phyloP scores from a whole-genome alignment of 176 grass and related monocot species.

The Rhynchospora tenuis region DNA sequence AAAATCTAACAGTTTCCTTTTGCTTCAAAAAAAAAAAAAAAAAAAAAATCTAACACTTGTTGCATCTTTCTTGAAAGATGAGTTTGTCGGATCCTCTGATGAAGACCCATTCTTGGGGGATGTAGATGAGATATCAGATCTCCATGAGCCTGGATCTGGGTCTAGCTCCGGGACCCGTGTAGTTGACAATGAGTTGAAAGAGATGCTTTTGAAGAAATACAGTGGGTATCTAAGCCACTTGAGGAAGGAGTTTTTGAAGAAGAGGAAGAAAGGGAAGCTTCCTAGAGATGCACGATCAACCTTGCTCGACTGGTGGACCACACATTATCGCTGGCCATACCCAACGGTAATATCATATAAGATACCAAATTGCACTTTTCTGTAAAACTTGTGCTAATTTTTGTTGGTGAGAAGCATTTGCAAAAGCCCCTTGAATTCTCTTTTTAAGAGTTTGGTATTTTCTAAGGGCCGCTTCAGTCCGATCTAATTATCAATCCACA shows the following conservation, averaged over 20 bases:
- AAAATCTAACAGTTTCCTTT: neutral
- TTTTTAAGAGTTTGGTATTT: neutral
- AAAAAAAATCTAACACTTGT: too few relatives aligned
- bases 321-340: conserved; percentile 89
- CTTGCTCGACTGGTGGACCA: conserved; percentile 83
- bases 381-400: neutral
- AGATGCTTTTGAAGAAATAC: conserved; percentile 98
- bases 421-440: too few relatives aligned
- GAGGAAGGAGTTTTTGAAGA: conserved; percentile 85
- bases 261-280: conserved; percentile 92
- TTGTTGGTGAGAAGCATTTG: neutral
- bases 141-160: conserved; percentile 15
- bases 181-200: conserved; percentile 78
- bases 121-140: conserved; percentile 22
- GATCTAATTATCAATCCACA: too few relatives aligned
- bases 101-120: conserved; percentile 72
- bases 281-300: conserved; percentile 65
- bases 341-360: conserved; percentile 45
- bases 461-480: too few relatives aligned
- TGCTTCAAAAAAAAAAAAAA: too few relatives aligned
- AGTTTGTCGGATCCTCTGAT: conserved; percentile 69
- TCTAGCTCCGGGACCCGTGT: conserved; percentile 45
- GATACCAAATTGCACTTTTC: neutral
- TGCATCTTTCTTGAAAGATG: conserved; percentile 37
- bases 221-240: conserved; percentile 79